Evolutionary conservation across 257 asterid species (phyloP), one percentile per base, ranked within the genome.

Genomic region (Rubia yunnanensis): DNA sequence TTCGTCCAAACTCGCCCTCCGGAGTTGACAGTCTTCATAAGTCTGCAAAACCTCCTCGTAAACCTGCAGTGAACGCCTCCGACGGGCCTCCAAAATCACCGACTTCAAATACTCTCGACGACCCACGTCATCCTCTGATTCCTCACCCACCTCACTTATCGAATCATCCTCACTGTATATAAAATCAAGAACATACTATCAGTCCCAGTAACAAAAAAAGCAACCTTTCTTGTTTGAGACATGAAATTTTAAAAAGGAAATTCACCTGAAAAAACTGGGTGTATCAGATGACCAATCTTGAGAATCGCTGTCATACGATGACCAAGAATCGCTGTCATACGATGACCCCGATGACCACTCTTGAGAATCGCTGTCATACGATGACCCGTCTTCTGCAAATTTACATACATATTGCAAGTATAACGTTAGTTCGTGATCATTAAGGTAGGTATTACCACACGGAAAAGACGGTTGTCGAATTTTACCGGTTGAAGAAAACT

Each of bases 311-410:
- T 62, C 76, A n/a, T n/a, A n/a, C n/a, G n/a, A n/a, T n/a, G n/a
- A n/a, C n/a, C n/a, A n/a, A n/a, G n/a, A n/a, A n/a, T n/a, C n/a
- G n/a, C n/a, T n/a, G n/a, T n/a, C n/a, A n/a, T n/a, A n/a, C n/a
- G n/a, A n/a, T n/a, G n/a, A n/a, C n/a, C n/a, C n/a, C n/a, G 34
- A 39, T 10, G 83, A 49, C 9, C 53, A 76, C 5, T 59, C 71
- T 1, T 70, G 60, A 67, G 70, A 66, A 20, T 79, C 72, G 10
- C 52, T 71, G 23, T 62, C 76, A n/a, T n/a, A 0, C 2, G 70
- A 59, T 24, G 82, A 80, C 66, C 22, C 78, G 13, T 68, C 86
- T 32, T 80, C 87, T 90, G 86, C 73, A 82, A 75, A 57, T 60
- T 50, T 32, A 53, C 23, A 49, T 49, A 50, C 56, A 54, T 22